Percentiles rank a stretch among this genome's conserved stretches.
Conservation (phyloP, 164 flowering plant genomes). For the Buxus sempervirens region DNA sequence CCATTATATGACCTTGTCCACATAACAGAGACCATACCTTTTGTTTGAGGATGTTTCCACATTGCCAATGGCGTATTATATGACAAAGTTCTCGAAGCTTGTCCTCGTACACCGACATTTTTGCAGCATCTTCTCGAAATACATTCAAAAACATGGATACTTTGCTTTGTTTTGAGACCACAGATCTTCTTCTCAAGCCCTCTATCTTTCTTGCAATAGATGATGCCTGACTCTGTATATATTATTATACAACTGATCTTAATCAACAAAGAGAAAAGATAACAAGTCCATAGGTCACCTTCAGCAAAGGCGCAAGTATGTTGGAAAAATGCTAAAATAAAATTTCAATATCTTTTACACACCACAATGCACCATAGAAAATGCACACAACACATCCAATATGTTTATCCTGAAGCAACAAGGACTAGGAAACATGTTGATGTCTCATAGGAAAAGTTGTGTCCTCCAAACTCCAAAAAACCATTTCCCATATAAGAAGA, state of each 20-base stretch:
- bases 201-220: conserved; percentile 41
- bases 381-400: too few relatives aligned
- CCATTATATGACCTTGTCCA: background rate
- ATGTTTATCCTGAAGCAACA: too few relatives aligned
- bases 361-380: too few relatives aligned
- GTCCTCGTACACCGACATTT: conserved; percentile 39
- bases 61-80: conserved; percentile 41
- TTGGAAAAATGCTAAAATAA: too few relatives aligned
- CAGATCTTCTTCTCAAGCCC: conserved; percentile 29
- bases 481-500: too few relatives aligned
- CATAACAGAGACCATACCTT: conserved; percentile 35
- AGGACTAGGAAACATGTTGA: too few relatives aligned
- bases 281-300: background rate
- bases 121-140: conserved; percentile 19
- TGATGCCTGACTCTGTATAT: conserved; percentile 45
- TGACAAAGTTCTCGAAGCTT: conserved; percentile 46
- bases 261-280: background rate
- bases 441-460: too few relatives aligned
- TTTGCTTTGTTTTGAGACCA: conserved; percentile 18
- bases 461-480: too few relatives aligned
- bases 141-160: conserved; percentile 22
- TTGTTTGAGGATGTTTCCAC: conserved; percentile 36
- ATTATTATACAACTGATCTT: conserved; percentile 6
- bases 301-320: too few relatives aligned
- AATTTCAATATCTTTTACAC: too few relatives aligned